Base-by-base conservation (phyloP, 2,329 filamentous ascomycete species). In the Alternaria sp. region DNA sequence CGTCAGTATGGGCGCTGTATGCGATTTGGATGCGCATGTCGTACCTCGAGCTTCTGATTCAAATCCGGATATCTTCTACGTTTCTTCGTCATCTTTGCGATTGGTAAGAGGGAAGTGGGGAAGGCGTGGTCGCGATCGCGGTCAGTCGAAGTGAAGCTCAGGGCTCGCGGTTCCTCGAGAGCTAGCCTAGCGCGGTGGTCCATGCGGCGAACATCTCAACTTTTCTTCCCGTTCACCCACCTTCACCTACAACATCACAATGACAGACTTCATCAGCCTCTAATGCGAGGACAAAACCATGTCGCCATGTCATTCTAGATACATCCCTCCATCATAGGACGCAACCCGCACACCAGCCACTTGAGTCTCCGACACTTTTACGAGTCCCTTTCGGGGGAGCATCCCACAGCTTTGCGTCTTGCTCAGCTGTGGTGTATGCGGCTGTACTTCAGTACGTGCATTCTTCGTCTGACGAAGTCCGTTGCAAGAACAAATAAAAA, bases 31-130 rank as follows among this genome's bases (percentile, higher is more conserved):
- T 5, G 30, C 32, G 12, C 12, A 17, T 50, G 11, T 51, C 60
- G 25, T 28, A 62, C 60, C 70, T 86, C 84, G 66, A 99, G 88
- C 72, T 97, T 85, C 82, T 98, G 93, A 83, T 98, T 92, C 71
- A 97, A 85, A 74, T 94, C 89, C 67, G 93, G 92, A 77, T 93
- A 90, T 70, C 90, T 89, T 80, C 93, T 91, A 88, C 93, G 95
- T 85, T 96, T 96, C 84, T 97, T 97, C 64, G 75, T 77, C 77
- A 80, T 72, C 55, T 51, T 57, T 49, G 59, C 63, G 61, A 57
- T 44, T 30, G 59, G 25, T 47, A 23, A 15, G 26, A 19, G 50
- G 43, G 9, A 57, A 45, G 32, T 54, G 45, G 55, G 45, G 26
- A 26, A 44, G 44, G 21, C 52, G 51, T 52, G 26, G 50, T 45